Evolutionary conservation across 164 flowering plant genomes (phyloP), one percentile per base, ranked within the genome.

Genomic region (Cinnamomum chago): DNA sequence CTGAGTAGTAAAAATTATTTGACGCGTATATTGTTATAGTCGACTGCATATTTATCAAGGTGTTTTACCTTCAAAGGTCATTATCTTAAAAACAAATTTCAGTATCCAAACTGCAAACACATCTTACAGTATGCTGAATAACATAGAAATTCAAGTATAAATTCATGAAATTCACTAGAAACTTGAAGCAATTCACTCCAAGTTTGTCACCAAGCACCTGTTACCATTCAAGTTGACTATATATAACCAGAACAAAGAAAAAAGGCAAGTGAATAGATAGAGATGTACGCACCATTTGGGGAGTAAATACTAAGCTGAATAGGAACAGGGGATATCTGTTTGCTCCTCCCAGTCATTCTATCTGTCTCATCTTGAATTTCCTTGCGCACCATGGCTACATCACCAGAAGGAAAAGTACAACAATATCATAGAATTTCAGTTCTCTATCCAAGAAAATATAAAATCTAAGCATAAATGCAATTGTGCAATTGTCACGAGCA

Each of bases 351-450:
- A 5, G 98, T 94, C 40, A 92, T 76, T 80, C 97, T 84, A 80
- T 94, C 97, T 55, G 98, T 94, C 79, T 94, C 98, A 73, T 94
- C 98, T 69, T 84, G 85, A 83, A 94, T 94, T 82, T 94, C 97
- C 75, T 85, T 87, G 50, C 98, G 95, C 71, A 94, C 98, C 76
- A 79, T 22, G 50, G 90, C 97, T 94, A 86, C 83, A 81, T 17
- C 62, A 67, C 20, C 22, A 80, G 58, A 73, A 20, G 18, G 50
- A 18, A 76, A 14, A 0, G 18, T 52, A 35, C 24, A 51, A n/a
- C 17, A 1, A 14, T 2, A 67, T 7, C 17, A 67, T 67, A 3
- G 9, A 15, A 55, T 20, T 18, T 55, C 60, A 15, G 3, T 55
- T 5, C 2, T 20, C 17, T 20, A 15, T 55, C 60, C n/a, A 55